A percentile compares a stretch with the other conserved stretches of the same genome.
Conservation (phyloP, 1,139 yeast species). For the Magnusiomyces sp. region DNA sequence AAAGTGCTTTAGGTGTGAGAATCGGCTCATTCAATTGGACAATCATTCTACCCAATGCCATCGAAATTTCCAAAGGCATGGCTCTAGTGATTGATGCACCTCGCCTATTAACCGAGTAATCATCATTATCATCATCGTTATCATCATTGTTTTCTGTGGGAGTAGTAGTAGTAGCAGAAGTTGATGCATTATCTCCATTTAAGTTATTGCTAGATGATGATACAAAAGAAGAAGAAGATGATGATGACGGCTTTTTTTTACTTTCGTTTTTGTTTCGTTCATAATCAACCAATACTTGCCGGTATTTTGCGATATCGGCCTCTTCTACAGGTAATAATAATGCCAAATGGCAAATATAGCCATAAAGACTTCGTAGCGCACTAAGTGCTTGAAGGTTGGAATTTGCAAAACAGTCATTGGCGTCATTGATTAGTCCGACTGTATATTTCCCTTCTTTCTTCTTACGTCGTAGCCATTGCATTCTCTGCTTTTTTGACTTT, state of each 20-base stretch:
- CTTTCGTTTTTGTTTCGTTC: too few species aligned
- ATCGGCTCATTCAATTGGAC: conserved; percentile 58
- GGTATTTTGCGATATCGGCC: background rate
- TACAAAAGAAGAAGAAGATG: too few species aligned
- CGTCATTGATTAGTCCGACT: conserved; percentile 71
- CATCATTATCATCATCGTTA: background rate
- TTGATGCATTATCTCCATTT: too few species aligned
- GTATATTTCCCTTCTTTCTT: conserved; percentile 65
- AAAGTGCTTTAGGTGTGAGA: conserved; percentile 44
- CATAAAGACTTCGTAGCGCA: conserved; percentile 53
- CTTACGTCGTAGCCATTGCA: conserved; percentile 13
- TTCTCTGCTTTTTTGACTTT: background rate
- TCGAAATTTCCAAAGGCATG: conserved; percentile 15
- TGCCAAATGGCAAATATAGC: conserved; percentile 24
- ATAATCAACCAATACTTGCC: too few species aligned
- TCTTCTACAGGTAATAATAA: too few species aligned
- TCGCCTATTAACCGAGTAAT: background rate
- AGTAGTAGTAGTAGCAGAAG: conserved; percentile 12
- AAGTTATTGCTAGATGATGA: too few species aligned
- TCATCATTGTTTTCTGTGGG: background rate
- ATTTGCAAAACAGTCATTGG: conserved; percentile 90
- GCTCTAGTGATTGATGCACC: conserved; percentile 2
- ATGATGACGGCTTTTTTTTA: conserved; percentile 8
- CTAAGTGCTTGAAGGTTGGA: conserved; percentile 83
- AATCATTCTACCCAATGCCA: conserved; percentile 47